Conservation (phyloP, 1,139 yeast species). For the Hansenula sp. region DNA sequence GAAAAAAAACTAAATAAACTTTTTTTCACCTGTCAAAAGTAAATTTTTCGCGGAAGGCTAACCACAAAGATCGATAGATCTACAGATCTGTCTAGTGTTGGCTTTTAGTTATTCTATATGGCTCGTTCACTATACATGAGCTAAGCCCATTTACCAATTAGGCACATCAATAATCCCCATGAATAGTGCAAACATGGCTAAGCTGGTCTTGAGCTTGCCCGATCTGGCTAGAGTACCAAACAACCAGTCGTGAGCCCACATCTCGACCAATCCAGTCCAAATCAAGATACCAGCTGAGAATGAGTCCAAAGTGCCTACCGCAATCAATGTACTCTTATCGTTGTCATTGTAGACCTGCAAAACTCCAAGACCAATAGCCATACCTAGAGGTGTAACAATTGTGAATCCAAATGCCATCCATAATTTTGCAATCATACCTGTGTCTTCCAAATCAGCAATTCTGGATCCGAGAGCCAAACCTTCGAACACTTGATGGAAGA, state of each 20-base stretch:
- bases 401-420: constrained; percentile 1
- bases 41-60: too few species aligned
- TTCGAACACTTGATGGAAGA: constrained; percentile 3
- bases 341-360: background rate
- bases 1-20: too few species aligned
- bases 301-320: constrained; percentile 2
- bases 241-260: constrained; percentile 4
- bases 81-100: background rate
- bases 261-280: constrained; percentile 3
- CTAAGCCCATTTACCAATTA: constrained; percentile 5
- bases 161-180: constrained; percentile 17
- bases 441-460: constrained; percentile 1
- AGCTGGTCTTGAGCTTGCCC: background rate
- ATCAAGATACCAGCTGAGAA: constrained; percentile 4
- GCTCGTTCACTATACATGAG: too few species aligned
- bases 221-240: constrained; percentile 1
- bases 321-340: constrained; percentile 1
- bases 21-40: too few species aligned
- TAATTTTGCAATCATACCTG: background rate
- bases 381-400: constrained; percentile 2
- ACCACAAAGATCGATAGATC: too few species aligned
- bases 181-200: background rate
- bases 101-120: too few species aligned
- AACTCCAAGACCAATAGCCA: constrained; percentile 4
- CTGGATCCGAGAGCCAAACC: constrained; percentile 2